phyloP scores from a whole-genome alignment of 129 eudicot genomes.

The Oenanthe sinensis region DNA sequence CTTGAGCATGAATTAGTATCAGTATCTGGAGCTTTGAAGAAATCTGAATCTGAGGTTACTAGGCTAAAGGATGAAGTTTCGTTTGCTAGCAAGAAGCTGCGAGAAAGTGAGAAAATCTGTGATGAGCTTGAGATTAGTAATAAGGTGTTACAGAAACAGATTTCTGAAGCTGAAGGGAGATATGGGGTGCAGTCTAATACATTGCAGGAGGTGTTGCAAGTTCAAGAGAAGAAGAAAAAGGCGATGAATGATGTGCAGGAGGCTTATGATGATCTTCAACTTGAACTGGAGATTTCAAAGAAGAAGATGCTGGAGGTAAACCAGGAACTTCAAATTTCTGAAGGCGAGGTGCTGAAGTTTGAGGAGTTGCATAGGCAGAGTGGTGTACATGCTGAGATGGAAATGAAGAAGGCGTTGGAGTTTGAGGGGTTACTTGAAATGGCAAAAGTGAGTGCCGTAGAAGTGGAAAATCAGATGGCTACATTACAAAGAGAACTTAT shows the following conservation, averaged over 20 bases:
- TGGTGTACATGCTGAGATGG: constrained; percentile 64
- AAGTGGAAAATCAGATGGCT: constrained; percentile 61
- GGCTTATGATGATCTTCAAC: constrained; percentile 46
- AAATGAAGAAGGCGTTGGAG: constrained; percentile 61
- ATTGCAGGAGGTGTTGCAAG: constrained; percentile 56
- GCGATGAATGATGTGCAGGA: constrained; percentile 60
- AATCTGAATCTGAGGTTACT: constrained; percentile 61
- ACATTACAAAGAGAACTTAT: constrained; percentile 55
- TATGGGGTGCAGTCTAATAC: constrained; percentile 36
- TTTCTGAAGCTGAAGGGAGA: constrained; percentile 45
- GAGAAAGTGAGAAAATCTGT: constrained; percentile 41
- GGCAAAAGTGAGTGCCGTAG: constrained; percentile 64
- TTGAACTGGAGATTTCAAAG: constrained; percentile 60
- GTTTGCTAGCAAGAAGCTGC: constrained; percentile 39
- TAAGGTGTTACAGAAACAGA: constrained; percentile 45
- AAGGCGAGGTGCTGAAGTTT: constrained; percentile 50
- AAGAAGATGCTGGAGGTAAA: constrained; percentile 62
- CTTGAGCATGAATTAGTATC: constrained; percentile 60
- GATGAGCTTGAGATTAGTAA: constrained; percentile 48
- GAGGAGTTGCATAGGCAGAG: constrained; percentile 80
- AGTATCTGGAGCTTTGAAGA: constrained; percentile 40
- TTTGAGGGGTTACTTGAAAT: constrained; percentile 62
- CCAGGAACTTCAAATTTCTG: constrained; percentile 46
- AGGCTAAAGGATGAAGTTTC: constrained; percentile 48
- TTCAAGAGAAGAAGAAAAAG: constrained; percentile 56